Percentiles rank a stretch among this genome's conserved stretches.
Conservation (phyloP, 1,284 basidiomycete genomes). For the Cutaneotrichosporon sp. region DNA sequence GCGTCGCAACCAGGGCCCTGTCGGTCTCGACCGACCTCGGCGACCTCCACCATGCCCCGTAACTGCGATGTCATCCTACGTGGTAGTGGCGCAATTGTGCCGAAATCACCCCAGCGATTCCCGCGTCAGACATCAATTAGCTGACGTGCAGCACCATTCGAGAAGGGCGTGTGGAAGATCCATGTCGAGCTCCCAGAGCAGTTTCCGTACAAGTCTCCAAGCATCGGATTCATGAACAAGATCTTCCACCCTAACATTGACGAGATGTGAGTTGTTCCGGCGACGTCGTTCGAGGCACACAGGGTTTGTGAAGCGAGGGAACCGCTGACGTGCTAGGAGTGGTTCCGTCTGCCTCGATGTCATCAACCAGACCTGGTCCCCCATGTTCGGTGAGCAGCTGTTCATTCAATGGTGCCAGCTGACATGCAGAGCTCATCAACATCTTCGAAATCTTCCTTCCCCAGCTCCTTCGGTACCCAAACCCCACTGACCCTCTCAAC, state of each 20-base stretch:
- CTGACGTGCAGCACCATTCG: constrained; percentile 72
- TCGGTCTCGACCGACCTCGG: too few species aligned
- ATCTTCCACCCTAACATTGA: constrained; percentile 99
- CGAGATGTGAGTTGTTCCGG: constrained; percentile 64
- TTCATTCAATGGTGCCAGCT: too few species aligned
- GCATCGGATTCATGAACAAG: constrained; percentile 99
- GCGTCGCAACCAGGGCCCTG: too few species aligned
- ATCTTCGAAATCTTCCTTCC: constrained; percentile 98
- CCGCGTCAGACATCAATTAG: too few species aligned
- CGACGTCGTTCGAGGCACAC: constrained; percentile 16
- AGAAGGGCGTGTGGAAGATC: constrained; percentile 96
- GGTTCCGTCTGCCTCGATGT: constrained; percentile 94
- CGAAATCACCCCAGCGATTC: not conserved
- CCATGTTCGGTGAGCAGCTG: constrained; percentile 71
- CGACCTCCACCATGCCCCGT: too few species aligned
- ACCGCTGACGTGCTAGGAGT: constrained; percentile 58
- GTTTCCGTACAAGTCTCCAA: constrained; percentile 98
- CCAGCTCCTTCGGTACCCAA: constrained; percentile 93
- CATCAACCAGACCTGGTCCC: constrained; percentile 99
- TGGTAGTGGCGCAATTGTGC: not conserved
- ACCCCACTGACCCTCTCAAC: constrained; percentile 95
- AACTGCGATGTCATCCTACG: not conserved
- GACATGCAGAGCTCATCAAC: constrained; percentile 84
- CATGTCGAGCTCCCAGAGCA: constrained; percentile 99
- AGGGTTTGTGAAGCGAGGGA: not conserved